phyloP scores from a whole-genome alignment of 257 asterid genomes.

The Verbascum thapsus region DNA sequence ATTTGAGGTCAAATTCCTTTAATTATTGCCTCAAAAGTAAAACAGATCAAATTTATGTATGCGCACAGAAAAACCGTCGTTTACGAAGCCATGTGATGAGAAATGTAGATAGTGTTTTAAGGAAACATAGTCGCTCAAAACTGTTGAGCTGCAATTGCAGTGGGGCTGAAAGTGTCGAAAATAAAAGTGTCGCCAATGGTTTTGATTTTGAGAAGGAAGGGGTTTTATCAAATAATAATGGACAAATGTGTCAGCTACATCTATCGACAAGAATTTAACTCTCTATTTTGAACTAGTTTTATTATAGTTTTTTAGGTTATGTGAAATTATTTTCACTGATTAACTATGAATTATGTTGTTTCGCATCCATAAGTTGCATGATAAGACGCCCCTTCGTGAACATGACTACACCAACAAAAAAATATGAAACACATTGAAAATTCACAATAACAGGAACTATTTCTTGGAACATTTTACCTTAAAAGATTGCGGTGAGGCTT shows the following conservation, averaged over 20 bases:
- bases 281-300: conserved; percentile 2
- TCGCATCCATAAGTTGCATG: too few species aligned
- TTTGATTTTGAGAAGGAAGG: conserved; percentile 36
- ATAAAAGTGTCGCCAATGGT: conserved; percentile 36
- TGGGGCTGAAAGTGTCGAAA: conserved; percentile 46
- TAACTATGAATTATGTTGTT: conserved; percentile 14
- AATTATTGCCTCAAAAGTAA: conserved; percentile 28
- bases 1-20: conserved; percentile 40
- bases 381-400: too few species aligned
- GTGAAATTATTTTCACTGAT: background rate
- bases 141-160: conserved; percentile 56
- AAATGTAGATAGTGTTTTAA: conserved; percentile 20
- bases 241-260: conserved; percentile 26
- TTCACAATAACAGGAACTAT: too few species aligned
- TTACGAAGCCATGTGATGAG: conserved; percentile 26
- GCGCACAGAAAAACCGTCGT: conserved; percentile 31
- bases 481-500: too few species aligned
- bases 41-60: conserved; percentile 22
- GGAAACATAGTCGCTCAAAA: conserved; percentile 24
- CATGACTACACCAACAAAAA: too few species aligned
- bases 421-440: too few species aligned
- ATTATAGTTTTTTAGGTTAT: background rate
- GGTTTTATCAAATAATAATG: too few species aligned
- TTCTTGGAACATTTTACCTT: too few species aligned
- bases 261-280: conserved; percentile 34